Evolutionary conservation across 2,329 filamentous ascomycete species (phyloP).

Genomic region (Verticillium nonalfalfae): DNA sequence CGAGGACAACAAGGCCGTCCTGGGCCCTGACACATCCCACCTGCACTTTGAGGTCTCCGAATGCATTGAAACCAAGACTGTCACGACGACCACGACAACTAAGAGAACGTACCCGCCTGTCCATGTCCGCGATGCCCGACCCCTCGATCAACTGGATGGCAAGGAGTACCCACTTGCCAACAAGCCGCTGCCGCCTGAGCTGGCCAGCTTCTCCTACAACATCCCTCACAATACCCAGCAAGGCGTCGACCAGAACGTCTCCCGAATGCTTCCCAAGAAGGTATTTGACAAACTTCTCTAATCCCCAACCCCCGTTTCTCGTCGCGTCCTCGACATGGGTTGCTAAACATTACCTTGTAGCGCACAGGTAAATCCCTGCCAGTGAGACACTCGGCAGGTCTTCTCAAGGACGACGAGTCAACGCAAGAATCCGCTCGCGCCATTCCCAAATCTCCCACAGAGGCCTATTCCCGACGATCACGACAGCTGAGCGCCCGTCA

Average conservation of each 20-base stretch:
- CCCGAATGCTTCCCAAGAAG: constrained; percentile 5
- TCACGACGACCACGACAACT: constrained; percentile 90
- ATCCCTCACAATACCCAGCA: constrained; percentile 52
- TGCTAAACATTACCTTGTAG: not conserved
- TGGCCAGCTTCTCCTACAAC: constrained; percentile 73
- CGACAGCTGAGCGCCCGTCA: constrained; percentile 23
- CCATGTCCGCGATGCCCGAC: constrained; percentile 65
- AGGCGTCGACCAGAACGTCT: constrained; percentile 2
- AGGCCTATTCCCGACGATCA: constrained; percentile 21
- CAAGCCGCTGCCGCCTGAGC: constrained; percentile 71
- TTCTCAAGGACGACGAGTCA: constrained; percentile 19
- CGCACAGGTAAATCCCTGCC: not conserved
- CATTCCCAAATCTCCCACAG: constrained; percentile 16
- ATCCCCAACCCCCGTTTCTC: not conserved
- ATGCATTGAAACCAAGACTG: constrained; percentile 62
- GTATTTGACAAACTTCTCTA: not conserved
- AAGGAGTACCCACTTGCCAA: constrained; percentile 87
- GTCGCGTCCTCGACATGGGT: not conserved
- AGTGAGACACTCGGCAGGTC: not conserved
- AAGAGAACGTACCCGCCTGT: constrained; percentile 81
- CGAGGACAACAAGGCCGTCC: constrained; percentile 26
- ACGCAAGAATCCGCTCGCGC: constrained; percentile 18
- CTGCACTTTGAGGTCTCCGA: constrained; percentile 55
- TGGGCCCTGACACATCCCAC: constrained; percentile 22
- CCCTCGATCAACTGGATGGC: constrained; percentile 67